Conservation (phyloP, 805 yeast species). For the Pichia heedii region DNA sequence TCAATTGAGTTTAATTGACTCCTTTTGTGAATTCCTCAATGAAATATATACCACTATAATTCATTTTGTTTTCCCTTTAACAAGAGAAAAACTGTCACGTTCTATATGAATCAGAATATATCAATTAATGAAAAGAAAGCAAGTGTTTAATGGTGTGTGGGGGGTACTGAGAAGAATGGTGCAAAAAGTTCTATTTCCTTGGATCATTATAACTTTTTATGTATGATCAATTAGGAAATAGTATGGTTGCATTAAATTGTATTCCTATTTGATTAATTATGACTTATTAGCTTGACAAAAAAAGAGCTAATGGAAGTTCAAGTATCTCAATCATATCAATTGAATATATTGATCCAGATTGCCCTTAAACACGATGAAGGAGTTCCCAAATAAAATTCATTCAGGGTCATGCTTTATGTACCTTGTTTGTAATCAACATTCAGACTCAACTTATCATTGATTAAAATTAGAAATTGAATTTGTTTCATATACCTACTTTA, state of each 20-base stretch:
- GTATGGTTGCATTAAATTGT: constrained; percentile 7
- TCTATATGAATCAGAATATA: neutral
- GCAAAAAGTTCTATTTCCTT: constrained; percentile 4
- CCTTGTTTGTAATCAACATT: constrained; percentile 3
- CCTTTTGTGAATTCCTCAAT: neutral
- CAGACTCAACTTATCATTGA: neutral
- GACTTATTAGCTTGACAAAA: too few relatives aligned
- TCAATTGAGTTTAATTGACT: neutral
- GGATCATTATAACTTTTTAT: neutral
- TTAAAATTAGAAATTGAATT: neutral
- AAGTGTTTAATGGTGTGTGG: too few relatives aligned
- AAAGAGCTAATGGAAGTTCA: too few relatives aligned
- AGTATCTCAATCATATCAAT: neutral
- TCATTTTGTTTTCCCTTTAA: constrained; percentile 4
- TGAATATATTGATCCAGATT: neutral
- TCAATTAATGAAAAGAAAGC: too few relatives aligned
- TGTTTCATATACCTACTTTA: too few relatives aligned
- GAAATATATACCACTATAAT: neutral
- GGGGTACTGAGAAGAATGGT: neutral
- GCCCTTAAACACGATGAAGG: constrained; percentile 7
- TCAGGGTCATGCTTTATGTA: constrained; percentile 7
- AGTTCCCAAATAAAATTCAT: neutral
- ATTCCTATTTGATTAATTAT: too few relatives aligned
- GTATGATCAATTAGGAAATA: neutral
- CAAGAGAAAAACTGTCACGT: constrained; percentile 1